Conservation (phyloP, 2,329 filamentous ascomycete genomes). For the Phaeoacremonium minimum region DNA sequence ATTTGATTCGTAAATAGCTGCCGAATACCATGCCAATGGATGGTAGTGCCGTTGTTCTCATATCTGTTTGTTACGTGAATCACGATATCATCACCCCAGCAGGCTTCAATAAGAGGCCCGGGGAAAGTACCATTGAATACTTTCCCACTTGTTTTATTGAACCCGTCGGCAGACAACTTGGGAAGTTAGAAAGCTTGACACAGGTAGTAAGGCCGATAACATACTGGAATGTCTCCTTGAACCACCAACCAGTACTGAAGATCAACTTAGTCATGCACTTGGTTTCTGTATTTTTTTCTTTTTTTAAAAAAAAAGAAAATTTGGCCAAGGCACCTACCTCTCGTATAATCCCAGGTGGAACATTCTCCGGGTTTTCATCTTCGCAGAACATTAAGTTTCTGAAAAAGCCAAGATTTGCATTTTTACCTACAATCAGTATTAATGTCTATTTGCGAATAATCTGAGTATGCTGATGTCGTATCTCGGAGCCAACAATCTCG, state of each 20-base stretch:
- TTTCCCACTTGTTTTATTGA: slow-evolving; percentile 9
- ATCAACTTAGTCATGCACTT: background rate
- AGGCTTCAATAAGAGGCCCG: slow-evolving; percentile 19
- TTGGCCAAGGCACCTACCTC: slow-evolving; percentile 5
- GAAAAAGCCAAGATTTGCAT: background rate
- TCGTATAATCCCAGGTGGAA: slow-evolving; percentile 5
- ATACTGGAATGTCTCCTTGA: slow-evolving; percentile 7
- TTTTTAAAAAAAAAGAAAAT: too few species aligned
- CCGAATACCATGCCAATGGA: slow-evolving; percentile 30
- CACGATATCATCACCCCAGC: slow-evolving; percentile 21
- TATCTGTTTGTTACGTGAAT: slow-evolving; percentile 19
- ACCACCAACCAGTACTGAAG: slow-evolving; percentile 8
- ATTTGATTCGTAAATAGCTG: slow-evolving; percentile 22
- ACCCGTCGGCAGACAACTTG: slow-evolving; percentile 7
- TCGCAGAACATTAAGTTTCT: background rate
- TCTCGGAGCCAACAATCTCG: slow-evolving; percentile 10
- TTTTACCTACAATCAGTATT: slow-evolving; percentile 7
- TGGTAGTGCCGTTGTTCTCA: slow-evolving; percentile 19
- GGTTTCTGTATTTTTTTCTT: too few species aligned
- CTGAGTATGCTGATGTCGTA: slow-evolving; percentile 1
- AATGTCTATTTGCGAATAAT: slow-evolving; percentile 10
- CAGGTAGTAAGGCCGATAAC: too few species aligned
- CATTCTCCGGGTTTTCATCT: slow-evolving; percentile 7
- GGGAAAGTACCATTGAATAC: slow-evolving; percentile 18
- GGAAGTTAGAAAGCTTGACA: background rate